Evolutionary conservation across 768 basidiomycete genomes (phyloP).

Genomic region (Pulveroboletus sp.): DNA sequence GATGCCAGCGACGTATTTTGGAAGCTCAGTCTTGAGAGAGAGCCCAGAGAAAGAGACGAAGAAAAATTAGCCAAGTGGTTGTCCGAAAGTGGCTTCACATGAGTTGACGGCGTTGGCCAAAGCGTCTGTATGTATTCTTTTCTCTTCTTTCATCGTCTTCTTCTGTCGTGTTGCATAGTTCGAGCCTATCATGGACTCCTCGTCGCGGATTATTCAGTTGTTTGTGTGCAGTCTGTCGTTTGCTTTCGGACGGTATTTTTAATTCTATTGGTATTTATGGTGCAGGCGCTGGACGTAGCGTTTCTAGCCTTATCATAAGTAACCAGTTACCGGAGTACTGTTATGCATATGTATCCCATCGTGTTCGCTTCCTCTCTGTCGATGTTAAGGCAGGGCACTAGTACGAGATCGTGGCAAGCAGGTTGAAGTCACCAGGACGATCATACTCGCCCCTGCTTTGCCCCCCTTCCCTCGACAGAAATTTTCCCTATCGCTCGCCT

Average conservation of each 20-base stretch:
- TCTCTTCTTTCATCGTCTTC: too few relatives aligned
- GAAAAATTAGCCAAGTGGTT: constrained; percentile 44
- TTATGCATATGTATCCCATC: too few relatives aligned
- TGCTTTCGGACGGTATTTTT: background rate
- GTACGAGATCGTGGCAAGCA: too few relatives aligned
- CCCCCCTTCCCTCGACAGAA: too few relatives aligned
- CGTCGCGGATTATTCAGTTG: background rate
- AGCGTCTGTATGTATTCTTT: background rate
- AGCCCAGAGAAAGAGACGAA: constrained; percentile 54
- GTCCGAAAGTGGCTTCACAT: constrained; percentile 40
- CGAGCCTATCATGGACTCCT: constrained; percentile 5
- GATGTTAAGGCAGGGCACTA: too few relatives aligned
- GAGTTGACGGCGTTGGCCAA: background rate
- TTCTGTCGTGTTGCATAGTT: constrained; percentile 1
- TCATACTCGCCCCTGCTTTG: too few relatives aligned
- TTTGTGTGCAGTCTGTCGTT: background rate
- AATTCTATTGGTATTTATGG: constrained; percentile 13
- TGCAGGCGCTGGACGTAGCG: background rate
- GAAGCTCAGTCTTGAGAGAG: constrained; percentile 47
- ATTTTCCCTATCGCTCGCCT: too few relatives aligned
- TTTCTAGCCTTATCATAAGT: too few relatives aligned
- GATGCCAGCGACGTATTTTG: constrained; percentile 38
- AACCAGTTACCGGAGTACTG: background rate
- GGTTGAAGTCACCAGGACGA: too few relatives aligned
- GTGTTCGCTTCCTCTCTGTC: too few relatives aligned